Evolutionary conservation across 2,329 filamentous ascomycete species (phyloP).

Genomic region (Gyromitra esculenta): DNA sequence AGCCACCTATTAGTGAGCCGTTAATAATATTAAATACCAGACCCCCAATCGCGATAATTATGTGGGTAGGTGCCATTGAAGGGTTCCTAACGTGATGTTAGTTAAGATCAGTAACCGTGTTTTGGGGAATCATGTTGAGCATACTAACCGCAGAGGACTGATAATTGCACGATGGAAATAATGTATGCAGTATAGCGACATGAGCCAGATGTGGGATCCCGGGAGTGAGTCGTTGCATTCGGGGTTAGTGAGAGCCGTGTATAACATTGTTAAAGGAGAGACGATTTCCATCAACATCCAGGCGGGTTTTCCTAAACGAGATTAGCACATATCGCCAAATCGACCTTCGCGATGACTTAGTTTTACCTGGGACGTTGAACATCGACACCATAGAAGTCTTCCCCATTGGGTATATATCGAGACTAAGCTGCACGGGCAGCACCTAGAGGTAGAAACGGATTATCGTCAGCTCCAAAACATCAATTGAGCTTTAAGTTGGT

Average conservation of each 20-base stretch:
- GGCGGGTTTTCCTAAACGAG: slow-evolving; percentile 66
- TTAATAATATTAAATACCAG: slow-evolving; percentile 82
- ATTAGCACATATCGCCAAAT: slow-evolving; percentile 13
- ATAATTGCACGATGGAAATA: slow-evolving; percentile 90
- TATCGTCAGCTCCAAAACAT: not conserved
- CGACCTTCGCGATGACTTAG: not conserved
- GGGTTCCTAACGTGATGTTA: slow-evolving; percentile 69
- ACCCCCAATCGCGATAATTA: slow-evolving; percentile 72
- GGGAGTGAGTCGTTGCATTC: slow-evolving; percentile 42
- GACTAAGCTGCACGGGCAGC: slow-evolving; percentile 75
- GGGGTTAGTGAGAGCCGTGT: slow-evolving; percentile 54
- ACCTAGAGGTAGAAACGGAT: slow-evolving; percentile 65
- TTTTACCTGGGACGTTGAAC: slow-evolving; percentile 83
- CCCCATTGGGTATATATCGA: slow-evolving; percentile 86
- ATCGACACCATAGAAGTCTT: slow-evolving; percentile 81
- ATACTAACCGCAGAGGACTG: slow-evolving; percentile 71
- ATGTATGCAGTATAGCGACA: slow-evolving; percentile 84
- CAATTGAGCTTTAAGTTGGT: not conserved
- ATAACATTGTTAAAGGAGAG: slow-evolving; percentile 56
- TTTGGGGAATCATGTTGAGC: not conserved
- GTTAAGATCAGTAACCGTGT: slow-evolving; percentile 6
- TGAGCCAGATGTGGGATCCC: slow-evolving; percentile 72
- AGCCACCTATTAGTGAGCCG: slow-evolving; percentile 78
- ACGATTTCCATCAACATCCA: slow-evolving; percentile 87
- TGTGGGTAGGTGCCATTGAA: slow-evolving; percentile 89